These are phyloP conservation scores for Mortierella sp. DNA, from an alignment of 371 early-diverging fungal genomes.

Conservation along the genomic window DNA sequence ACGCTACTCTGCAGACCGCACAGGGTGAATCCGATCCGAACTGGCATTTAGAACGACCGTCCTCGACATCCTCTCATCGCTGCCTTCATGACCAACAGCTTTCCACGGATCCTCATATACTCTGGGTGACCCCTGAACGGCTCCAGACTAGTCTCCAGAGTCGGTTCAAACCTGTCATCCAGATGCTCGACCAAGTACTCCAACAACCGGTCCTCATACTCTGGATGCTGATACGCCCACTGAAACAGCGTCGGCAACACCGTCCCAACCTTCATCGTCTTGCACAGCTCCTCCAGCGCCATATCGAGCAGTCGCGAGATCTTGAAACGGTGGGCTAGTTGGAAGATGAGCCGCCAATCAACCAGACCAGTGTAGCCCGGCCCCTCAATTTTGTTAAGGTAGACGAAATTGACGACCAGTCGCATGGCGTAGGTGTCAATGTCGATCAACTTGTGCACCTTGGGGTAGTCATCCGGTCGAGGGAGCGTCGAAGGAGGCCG, in stretches of 20 bases:
- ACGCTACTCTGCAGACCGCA: too few relatives aligned
- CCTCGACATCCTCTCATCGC: not conserved
- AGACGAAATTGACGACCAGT: constrained; percentile 30
- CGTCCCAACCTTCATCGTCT: not conserved
- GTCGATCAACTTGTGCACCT: not conserved
- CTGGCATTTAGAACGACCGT: not conserved
- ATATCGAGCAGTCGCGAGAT: not conserved
- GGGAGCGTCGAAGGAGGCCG: not conserved
- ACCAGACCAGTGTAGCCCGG: constrained; percentile 17
- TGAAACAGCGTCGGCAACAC: not conserved
- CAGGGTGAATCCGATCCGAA: too few relatives aligned
- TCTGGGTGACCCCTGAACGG: not conserved
- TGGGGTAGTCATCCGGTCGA: not conserved
- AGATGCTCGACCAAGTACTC: not conserved
- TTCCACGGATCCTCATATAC: not conserved
- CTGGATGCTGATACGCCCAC: constrained; percentile 32
- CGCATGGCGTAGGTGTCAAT: constrained; percentile 17
- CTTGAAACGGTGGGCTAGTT: constrained; percentile 15
- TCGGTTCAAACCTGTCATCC: not conserved
- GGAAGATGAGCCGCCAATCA: constrained; percentile 21
- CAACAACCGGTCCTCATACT: constrained; percentile 16
- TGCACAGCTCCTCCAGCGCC: constrained; percentile 7
- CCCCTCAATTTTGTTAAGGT: constrained; percentile 23
- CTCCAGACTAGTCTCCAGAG: not conserved
- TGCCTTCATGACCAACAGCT: not conserved